Percentiles rank a stretch among this genome's conserved stretches.
phyloP scores from a whole-genome alignment of 345 rosid genomes.

The Hevea brasiliensis region DNA sequence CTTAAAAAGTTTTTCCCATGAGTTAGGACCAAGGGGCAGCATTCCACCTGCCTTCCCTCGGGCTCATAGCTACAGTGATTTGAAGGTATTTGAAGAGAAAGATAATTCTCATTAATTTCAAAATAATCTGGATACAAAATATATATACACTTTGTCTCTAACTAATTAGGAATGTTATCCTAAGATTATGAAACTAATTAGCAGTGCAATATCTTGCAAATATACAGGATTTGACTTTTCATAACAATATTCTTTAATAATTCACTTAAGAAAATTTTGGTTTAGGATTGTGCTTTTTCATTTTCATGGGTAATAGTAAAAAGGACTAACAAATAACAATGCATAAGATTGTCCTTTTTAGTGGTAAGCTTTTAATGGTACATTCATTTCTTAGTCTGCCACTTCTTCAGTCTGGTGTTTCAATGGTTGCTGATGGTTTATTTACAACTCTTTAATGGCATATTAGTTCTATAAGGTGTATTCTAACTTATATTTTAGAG shows the following conservation, averaged over 20 bases:
- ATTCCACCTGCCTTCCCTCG: conserved; percentile 49
- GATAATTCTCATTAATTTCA: too few relatives aligned
- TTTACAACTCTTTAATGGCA: background rate
- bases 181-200: too few relatives aligned
- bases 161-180: too few relatives aligned
- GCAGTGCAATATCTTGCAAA: too few relatives aligned
- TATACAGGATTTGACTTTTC: too few relatives aligned
- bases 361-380: background rate
- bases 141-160: too few relatives aligned
- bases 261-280: background rate
- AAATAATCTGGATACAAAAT: too few relatives aligned
- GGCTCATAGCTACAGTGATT: conserved; percentile 67
- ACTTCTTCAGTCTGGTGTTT: background rate
- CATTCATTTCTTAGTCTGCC: background rate
- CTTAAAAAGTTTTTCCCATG: conserved; percentile 77
- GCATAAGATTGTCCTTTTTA: background rate
- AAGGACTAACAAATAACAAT: too few relatives aligned
- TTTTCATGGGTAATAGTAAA: background rate
- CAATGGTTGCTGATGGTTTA: background rate
- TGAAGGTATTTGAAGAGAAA: too few relatives aligned
- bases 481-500: background rate
- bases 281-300: background rate
- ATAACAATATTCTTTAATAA: background rate
- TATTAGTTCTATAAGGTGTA: background rate
- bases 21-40: conserved; percentile 70